phyloP scores from a whole-genome alignment of 1,284 basidiomycete species.

The Puccinia polysora region DNA sequence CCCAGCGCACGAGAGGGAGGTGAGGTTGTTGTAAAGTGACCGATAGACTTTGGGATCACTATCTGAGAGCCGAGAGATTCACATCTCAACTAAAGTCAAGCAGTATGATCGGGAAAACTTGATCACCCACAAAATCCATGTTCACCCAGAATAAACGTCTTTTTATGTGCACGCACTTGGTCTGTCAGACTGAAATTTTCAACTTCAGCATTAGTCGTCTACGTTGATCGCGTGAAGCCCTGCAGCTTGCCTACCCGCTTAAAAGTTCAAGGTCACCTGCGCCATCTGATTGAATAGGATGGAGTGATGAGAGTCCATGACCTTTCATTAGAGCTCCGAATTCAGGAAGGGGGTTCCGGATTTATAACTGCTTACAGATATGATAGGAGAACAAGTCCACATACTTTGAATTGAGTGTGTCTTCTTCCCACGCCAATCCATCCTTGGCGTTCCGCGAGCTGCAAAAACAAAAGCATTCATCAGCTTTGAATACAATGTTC shows the following conservation, averaged over 20 bases:
- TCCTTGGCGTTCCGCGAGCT: constrained; percentile 18
- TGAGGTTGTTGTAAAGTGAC: background rate
- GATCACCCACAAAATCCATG: constrained; percentile 39
- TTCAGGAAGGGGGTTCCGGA: too few relatives aligned
- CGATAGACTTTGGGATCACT: constrained; percentile 6
- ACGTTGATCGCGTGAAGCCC: background rate
- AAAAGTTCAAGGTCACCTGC: constrained; percentile 11
- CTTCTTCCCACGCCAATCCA: constrained; percentile 33
- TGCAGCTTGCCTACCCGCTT: background rate
- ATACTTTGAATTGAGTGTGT: constrained; percentile 20
- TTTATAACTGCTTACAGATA: constrained; percentile 34
- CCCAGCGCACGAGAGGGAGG: constrained; percentile 35
- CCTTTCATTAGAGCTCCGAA: too few relatives aligned
- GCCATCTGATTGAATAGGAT: too few relatives aligned
- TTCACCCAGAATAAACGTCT: constrained; percentile 37
- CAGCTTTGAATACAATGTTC: background rate
- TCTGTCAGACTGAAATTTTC: constrained; percentile 1
- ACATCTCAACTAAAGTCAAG: background rate
- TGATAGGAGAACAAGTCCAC: constrained; percentile 40
- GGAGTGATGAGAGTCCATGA: too few relatives aligned
- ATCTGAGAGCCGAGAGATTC: constrained; percentile 12
- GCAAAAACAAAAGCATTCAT: background rate
- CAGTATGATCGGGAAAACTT: background rate
- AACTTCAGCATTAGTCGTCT: background rate
- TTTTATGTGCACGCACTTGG: constrained; percentile 4